Base-by-base conservation (phyloP, 139 green algal species). In the Closterium sp. region DNA sequence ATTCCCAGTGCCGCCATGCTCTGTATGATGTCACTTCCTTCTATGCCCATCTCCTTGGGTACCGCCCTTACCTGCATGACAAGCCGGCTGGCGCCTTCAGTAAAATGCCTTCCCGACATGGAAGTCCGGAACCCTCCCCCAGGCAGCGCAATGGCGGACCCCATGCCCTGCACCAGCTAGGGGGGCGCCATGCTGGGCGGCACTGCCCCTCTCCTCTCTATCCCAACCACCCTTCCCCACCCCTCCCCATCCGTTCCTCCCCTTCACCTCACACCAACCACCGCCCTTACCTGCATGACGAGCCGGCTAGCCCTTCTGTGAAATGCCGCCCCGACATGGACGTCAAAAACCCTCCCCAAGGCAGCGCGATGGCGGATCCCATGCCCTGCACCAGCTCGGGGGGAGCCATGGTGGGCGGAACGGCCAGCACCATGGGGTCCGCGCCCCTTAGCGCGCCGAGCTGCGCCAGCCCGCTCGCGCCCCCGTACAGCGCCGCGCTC, bases 11-110 rank as follows among this genome's bases (percentile, higher is more conserved):
- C 88, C 9, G 21, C 91, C 89, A 94, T 45, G 22, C 42, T 38
- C 19, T 92, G 34, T 2, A 94, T 92, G 29, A 94, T 94, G 13
- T 94, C 90, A 42, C 79, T 27, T 2, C 90, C 89, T 42, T 70
- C 38, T 17, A 27, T 87, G 2, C 92, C 92, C 92, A 94, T 91
- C 85, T 92, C 89, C 38, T 34, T 34, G 32, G 92, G 92, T 17
- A 94, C 73, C 38, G 5, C 38, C 38, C 38, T 50, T 50, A 93
- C 90, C 90, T 93, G 91, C 91, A 94, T 94, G 27, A 94, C 91
- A 3, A 94, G 89, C 32, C 85, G 32, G 28, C 34, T 86, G 13
- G 38, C 32, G 4, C 30, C 79, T 19, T 30, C 70, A 45, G 17
- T 11, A n/a, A 93, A 93, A 28, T 93, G 86, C 11, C n/a, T 10